Percentiles rank a stretch among this genome's conserved stretches.
Conservation (phyloP, 768 basidiomycete genomes). For the Mycena vulgaris region DNA sequence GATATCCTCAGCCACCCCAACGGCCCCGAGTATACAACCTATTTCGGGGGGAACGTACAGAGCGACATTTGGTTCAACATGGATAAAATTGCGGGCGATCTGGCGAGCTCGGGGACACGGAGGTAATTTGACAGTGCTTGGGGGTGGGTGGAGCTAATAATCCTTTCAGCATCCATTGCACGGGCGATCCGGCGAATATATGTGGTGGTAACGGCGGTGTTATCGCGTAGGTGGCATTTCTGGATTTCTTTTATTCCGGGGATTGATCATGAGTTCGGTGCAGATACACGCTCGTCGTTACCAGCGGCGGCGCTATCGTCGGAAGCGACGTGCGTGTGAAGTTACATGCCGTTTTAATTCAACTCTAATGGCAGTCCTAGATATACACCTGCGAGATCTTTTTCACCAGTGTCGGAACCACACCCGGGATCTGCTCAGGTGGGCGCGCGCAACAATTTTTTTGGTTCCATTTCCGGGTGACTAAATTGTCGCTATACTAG, state of each 20-base stretch:
- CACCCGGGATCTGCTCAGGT: slow-evolving; percentile 10
- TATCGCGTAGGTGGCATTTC: slow-evolving; percentile 12
- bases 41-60: slow-evolving; percentile 32
- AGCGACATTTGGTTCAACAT: slow-evolving; percentile 33
- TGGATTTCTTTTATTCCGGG: not conserved
- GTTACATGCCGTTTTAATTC: not conserved
- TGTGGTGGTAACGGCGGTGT: not conserved
- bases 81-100: slow-evolving; percentile 27
- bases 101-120: slow-evolving; percentile 24
- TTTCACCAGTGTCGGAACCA: slow-evolving; percentile 10
- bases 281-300: slow-evolving; percentile 31
- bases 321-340: slow-evolving; percentile 28
- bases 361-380: not conserved
- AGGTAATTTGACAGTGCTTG: not conserved
- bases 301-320: slow-evolving; percentile 23
- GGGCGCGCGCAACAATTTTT: too few relatives aligned
- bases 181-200: not conserved
- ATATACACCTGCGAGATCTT: slow-evolving; percentile 30
- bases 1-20: slow-evolving; percentile 31
- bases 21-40: slow-evolving; percentile 10
- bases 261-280: not conserved
- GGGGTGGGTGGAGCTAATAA: not conserved
- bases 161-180: slow-evolving; percentile 15
- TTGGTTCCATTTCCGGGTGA: too few relatives aligned
- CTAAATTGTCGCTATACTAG: not conserved